phyloP scores from a whole-genome alignment of 1,139 yeast genomes.

The Nematodospora anomalae region DNA sequence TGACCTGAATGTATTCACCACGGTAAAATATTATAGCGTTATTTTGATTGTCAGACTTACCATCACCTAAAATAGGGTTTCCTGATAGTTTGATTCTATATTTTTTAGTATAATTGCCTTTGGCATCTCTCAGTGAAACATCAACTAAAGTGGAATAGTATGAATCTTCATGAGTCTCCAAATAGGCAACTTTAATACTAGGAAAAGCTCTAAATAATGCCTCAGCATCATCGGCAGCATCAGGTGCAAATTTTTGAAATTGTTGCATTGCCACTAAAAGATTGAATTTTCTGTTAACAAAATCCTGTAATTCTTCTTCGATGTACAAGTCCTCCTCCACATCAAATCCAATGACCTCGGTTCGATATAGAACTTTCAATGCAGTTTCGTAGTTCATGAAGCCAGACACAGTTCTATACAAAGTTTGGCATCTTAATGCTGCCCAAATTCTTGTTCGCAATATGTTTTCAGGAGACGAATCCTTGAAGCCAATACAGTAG shows the following conservation, averaged over 20 bases:
- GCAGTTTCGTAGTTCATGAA: slow-evolving; percentile 72
- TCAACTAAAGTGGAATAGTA: slow-evolving; percentile 69
- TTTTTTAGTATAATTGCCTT: slow-evolving; percentile 45
- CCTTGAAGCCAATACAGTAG: slow-evolving; percentile 69
- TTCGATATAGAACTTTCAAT: slow-evolving; percentile 59
- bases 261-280: slow-evolving; percentile 74
- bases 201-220: slow-evolving; percentile 64
- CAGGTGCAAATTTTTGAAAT: slow-evolving; percentile 47
- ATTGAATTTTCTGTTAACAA: slow-evolving; percentile 64
- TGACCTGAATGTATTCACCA: slow-evolving; percentile 84
- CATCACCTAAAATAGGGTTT: slow-evolving; percentile 86
- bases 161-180: slow-evolving; percentile 46
- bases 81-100: slow-evolving; percentile 70
- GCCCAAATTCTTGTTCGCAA: slow-evolving; percentile 82
- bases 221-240: slow-evolving; percentile 57
- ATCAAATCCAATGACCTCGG: slow-evolving; percentile 56
- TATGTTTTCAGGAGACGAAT: slow-evolving; percentile 58
- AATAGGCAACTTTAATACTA: slow-evolving; percentile 55
- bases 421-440: slow-evolving; percentile 72
- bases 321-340: slow-evolving; percentile 22
- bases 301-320: slow-evolving; percentile 44
- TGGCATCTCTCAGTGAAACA: slow-evolving; percentile 38
- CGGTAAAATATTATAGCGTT: slow-evolving; percentile 74
- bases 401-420: slow-evolving; percentile 76
- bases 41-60: slow-evolving; percentile 86